Evolutionary conservation across 371 early-diverging fungal species (phyloP).

Genomic region (Antonospora locustae): DNA sequence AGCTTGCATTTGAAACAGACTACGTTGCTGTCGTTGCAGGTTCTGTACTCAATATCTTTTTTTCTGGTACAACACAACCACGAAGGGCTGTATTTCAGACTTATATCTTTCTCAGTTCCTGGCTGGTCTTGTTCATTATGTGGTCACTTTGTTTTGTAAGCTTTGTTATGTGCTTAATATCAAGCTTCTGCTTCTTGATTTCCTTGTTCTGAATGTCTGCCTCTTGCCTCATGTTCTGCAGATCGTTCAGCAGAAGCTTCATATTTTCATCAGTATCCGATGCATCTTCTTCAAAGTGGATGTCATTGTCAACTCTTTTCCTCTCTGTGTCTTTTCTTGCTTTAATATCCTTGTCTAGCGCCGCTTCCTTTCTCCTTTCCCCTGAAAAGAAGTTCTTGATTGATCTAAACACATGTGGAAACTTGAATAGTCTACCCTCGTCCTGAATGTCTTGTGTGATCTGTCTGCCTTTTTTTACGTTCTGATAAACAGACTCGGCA

Average conservation of each 20-base stretch:
- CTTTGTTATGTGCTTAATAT: slow-evolving; percentile 36
- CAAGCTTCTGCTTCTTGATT: slow-evolving; percentile 30
- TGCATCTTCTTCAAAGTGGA: slow-evolving; percentile 21
- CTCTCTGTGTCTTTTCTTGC: slow-evolving; percentile 1
- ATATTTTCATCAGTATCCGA: slow-evolving; percentile 47
- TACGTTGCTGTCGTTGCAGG: too few relatives aligned
- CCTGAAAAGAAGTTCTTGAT: slow-evolving; percentile 30
- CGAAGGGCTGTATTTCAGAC: too few relatives aligned
- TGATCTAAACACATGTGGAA: slow-evolving; percentile 20
- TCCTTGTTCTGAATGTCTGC: slow-evolving; percentile 30
- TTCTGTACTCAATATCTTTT: too few relatives aligned
- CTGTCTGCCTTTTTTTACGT: slow-evolving; percentile 35
- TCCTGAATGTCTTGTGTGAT: slow-evolving; percentile 37
- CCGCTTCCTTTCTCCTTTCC: slow-evolving; percentile 14
- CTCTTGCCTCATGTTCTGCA: slow-evolving; percentile 35
- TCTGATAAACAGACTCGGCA: slow-evolving; percentile 28
- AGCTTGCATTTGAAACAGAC: too few relatives aligned
- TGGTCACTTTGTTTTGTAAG: slow-evolving; percentile 32
- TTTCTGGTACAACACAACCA: too few relatives aligned
- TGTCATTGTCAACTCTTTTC: slow-evolving; percentile 13
- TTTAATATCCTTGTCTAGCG: not conserved
- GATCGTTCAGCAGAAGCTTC: slow-evolving; percentile 10
- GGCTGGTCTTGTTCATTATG: slow-evolving; percentile 31
- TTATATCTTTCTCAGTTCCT: slow-evolving; percentile 41
- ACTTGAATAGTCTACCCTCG: slow-evolving; percentile 34